Evolutionary conservation across 2,329 filamentous ascomycete genomes (phyloP).

Genomic region (Aspergillus novofumigatus): DNA sequence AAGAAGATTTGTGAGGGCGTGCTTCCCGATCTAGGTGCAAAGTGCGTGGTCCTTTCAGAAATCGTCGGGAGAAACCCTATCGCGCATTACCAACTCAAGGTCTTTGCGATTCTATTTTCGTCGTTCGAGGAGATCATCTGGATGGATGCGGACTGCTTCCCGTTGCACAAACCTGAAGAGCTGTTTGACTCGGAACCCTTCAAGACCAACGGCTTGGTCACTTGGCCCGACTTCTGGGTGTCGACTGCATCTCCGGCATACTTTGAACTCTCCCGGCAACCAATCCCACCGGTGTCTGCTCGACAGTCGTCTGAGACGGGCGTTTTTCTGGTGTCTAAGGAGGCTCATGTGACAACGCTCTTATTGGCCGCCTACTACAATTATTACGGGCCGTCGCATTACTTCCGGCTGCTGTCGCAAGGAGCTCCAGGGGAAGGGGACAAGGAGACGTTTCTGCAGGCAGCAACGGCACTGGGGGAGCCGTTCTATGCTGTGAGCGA

Average conservation of each 20-base stretch:
- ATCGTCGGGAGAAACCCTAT: constrained; percentile 38
- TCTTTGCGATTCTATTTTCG: constrained; percentile 54
- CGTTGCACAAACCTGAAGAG: constrained; percentile 40
- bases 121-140: constrained; percentile 56
- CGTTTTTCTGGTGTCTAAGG: constrained; percentile 34
- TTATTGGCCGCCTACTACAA: constrained; percentile 37
- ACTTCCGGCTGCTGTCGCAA: constrained; percentile 38
- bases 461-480: constrained; percentile 29
- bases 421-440: constrained; percentile 37
- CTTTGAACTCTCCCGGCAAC: constrained; percentile 37
- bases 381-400: constrained; percentile 33
- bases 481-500: constrained; percentile 36
- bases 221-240: constrained; percentile 55
- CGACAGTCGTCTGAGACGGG: constrained; percentile 37
- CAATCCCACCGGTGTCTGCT: constrained; percentile 28
- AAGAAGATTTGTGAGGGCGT: constrained; percentile 37
- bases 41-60: constrained; percentile 42
- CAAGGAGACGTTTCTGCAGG: constrained; percentile 38
- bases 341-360: constrained; percentile 30
- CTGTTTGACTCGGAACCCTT: constrained; percentile 51
- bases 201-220: constrained; percentile 48
- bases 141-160: constrained; percentile 55
- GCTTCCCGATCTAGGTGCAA: constrained; percentile 39
- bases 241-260: constrained; percentile 43
- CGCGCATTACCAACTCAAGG: constrained; percentile 51